Conservation (phyloP, 495 filamentous ascomycete genomes). For the Delitschia confertaspora region DNA sequence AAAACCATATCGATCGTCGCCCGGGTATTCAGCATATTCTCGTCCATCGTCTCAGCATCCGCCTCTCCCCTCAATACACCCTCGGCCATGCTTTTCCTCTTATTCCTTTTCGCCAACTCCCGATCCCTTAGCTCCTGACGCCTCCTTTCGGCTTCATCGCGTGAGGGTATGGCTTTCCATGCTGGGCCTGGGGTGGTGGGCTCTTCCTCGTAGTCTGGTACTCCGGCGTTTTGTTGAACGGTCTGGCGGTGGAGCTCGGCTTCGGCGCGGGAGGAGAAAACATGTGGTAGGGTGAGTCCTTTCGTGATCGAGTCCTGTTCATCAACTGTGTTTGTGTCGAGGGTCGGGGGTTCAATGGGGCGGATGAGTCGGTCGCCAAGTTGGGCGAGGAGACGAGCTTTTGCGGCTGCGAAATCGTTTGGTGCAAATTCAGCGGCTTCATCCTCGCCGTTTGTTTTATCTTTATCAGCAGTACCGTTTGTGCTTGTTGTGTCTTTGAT, state of each 20-base stretch:
- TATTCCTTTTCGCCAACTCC: background rate
- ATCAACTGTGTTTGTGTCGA: background rate
- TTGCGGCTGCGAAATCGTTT: conserved; percentile 46
- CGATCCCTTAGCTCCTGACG: too few species aligned
- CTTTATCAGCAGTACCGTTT: conserved; percentile 6
- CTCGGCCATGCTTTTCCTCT: too few species aligned
- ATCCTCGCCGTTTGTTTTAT: conserved; percentile 1
- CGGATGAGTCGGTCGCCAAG: conserved; percentile 31
- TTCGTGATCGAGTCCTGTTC: background rate
- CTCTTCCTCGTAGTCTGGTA: background rate
- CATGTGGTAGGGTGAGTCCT: background rate
- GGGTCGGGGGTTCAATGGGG: background rate
- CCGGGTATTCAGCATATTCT: conserved; percentile 17
- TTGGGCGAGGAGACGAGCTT: conserved; percentile 47
- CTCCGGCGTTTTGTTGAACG: background rate
- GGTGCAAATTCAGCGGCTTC: too few species aligned
- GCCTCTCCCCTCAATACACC: background rate
- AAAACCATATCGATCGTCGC: conserved; percentile 68
- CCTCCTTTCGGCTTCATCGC: too few species aligned
- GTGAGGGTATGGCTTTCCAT: too few species aligned
- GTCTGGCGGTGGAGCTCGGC: conserved; percentile 3
- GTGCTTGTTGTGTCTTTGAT: background rate
- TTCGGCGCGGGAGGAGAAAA: conserved; percentile 9
- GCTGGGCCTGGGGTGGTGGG: too few species aligned
- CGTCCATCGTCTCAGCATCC: background rate